Base-by-base conservation (phyloP, 371 early-diverging fungal genomes). In the Blastocladiella emersonii region DNA sequence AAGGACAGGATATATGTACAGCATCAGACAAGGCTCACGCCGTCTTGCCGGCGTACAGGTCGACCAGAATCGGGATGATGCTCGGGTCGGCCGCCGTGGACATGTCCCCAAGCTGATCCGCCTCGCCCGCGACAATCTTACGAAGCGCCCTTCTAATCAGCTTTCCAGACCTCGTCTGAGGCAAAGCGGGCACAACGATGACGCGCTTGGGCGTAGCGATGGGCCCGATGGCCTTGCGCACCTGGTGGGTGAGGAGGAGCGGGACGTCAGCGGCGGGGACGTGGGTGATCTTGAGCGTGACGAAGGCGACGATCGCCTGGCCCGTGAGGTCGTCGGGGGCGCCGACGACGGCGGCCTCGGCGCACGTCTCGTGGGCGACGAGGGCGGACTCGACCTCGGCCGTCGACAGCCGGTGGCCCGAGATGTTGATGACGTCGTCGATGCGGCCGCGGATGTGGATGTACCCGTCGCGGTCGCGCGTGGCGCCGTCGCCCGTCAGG, bases 101-200 rank as follows among this genome's bases (percentile, higher is more conserved):
- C 56, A 87, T 72, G 71, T 95, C 95, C 44, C 95, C 95, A 43
- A 95, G 73, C 66, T 86, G 82, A 69, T 86, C 88, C 17, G 83
- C 78, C 64, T 95, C 92, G 59, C 85, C 85, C 25, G 80, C 84
- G 34, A 93, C 88, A 66, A 95, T 82, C 80, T 93, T 95, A 65
- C 97, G 79, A 73, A 98, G 75, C 63, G 98, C 86, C 65, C 98
- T 84, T 44, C 93, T 82, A 85, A 95, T 91, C 69, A 98, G 91
- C 75, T 98, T 98, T 51, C 98, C 98, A n/a, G 89, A 89, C 17
- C 97, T 84, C 13, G 99, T 99, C 78, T 99, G 98, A 65, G 99
- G 99, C 63, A 99, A 75, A 66, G 93, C 96, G 23, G 78, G 77
- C 15, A 88, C 85, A 59, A 95, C 67, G 62, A 92, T 78, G 56